phyloP scores from a whole-genome alignment of 192 early-diverging fungal species.

The Coemansia javaensis region DNA sequence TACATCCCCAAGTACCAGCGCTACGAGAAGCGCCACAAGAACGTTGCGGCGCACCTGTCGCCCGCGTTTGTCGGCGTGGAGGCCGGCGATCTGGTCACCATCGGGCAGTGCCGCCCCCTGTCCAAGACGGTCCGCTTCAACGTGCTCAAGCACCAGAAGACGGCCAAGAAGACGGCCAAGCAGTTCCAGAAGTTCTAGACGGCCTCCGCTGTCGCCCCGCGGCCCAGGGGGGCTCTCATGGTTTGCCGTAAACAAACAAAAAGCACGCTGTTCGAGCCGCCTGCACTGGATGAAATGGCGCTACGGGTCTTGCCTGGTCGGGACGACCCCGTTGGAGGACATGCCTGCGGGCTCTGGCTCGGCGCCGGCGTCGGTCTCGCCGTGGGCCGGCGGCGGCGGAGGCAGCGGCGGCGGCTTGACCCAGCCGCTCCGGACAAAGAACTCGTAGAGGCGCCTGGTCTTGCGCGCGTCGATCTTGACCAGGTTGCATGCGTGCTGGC shows the following conservation, averaged over 20 bases:
- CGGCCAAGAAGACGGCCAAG: constrained; percentile 75
- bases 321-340: too few species aligned
- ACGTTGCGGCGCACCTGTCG: constrained; percentile 93
- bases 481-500: constrained; percentile 74
- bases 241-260: too few species aligned
- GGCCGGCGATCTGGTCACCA: constrained; percentile 86
- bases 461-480: constrained; percentile 93
- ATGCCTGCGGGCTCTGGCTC: too few species aligned
- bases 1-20: constrained; percentile 99
- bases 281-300: too few species aligned
- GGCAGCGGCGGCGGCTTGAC: constrained; percentile 64
- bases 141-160: constrained; percentile 95
- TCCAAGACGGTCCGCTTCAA: constrained; percentile 99
- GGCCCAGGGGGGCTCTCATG: too few species aligned
- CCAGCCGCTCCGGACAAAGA: constrained; percentile 93
- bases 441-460: constrained; percentile 81
- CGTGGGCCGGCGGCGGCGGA: background rate
- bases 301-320: too few species aligned
- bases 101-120: constrained; percentile 98
- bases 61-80: constrained; percentile 91
- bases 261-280: too few species aligned
- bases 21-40: constrained; percentile 99
- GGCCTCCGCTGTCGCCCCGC: background rate
- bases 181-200: constrained; percentile 88
- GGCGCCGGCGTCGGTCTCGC: background rate